Percentiles rank a stretch among this genome's conserved stretches.
These are phyloP conservation scores for Pseudozyma pruni DNA, from an alignment of 1,284 basidiomycete species.

Conservation along the genomic window DNA sequence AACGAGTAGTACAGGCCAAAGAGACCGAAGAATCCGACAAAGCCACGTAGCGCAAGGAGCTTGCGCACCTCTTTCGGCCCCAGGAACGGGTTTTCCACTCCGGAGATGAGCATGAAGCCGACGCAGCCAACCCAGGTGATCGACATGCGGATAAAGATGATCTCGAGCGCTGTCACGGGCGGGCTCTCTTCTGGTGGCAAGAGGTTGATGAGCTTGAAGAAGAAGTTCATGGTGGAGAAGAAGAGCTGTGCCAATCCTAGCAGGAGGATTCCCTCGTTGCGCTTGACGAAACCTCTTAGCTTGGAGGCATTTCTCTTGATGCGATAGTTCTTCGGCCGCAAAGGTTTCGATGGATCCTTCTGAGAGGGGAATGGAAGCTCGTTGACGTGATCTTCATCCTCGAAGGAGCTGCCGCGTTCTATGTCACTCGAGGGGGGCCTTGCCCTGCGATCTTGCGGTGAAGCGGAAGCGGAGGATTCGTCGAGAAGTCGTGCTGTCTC, in stretches of 20 bases:
- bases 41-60: conserved; percentile 74
- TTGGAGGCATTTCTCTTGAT: conserved; percentile 20
- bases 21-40: conserved; percentile 72
- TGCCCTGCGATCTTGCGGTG: not conserved
- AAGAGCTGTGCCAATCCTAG: conserved; percentile 46
- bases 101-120: conserved; percentile 64
- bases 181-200: conserved; percentile 70
- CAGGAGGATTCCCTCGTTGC: conserved; percentile 48
- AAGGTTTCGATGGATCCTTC: conserved; percentile 34
- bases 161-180: conserved; percentile 62
- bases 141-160: conserved; percentile 73
- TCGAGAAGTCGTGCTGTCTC: conserved; percentile 27
- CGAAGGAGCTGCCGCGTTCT: conserved; percentile 17
- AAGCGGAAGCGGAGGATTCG: not conserved
- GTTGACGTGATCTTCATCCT: conserved; percentile 11
- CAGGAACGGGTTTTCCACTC: conserved; percentile 75
- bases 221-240: conserved; percentile 71
- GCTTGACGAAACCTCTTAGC: conserved; percentile 27
- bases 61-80: conserved; percentile 77
- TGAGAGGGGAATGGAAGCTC: conserved; percentile 46
- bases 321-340: conserved; percentile 43
- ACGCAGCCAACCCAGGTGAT: conserved; percentile 67
- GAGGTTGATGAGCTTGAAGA: conserved; percentile 75
- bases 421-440: conserved; percentile 19
- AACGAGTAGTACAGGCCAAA: conserved; percentile 78